Base-by-base conservation (phyloP, 2,329 filamentous ascomycete species). In the Fusarium drepaniforme region DNA sequence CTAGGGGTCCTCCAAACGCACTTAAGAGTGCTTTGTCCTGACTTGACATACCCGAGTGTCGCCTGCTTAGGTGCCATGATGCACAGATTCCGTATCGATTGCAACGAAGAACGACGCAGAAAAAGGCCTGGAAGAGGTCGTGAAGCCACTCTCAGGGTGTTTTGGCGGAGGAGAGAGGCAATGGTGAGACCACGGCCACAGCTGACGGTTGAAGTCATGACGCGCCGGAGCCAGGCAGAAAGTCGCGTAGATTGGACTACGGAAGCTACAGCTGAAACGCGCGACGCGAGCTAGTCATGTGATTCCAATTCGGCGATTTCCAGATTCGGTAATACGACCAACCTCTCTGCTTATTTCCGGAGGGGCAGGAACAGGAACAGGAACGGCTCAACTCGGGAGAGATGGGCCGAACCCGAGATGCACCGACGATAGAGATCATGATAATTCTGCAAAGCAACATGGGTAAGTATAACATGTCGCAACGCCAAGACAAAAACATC, bases 41-140 rank as follows among this genome's bases (percentile, higher is more conserved):
- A 86, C 84, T 90, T 92, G 73, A 96, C 95, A 86, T 97, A 97
- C 95, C 94, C 94, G 83, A 97, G 86, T 71, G 94, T 97, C 79
- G 93, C 91, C 85, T 97, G 95, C 82, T 94, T 95, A 51, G 85
- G 85, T 77, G 86, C 85, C 85, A 88, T 87, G 76, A 77, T 77
- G 69, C 64, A 72, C 51, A 71, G 23, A 64, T 60, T 75, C 42
- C 46, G 56, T 40, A 64, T 42, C n/a, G 59, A 60, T 59, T 61
- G 33, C 40, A 67, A 35, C 44, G 64, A 30, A 35, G 66, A 71
- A 12, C 44, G 64, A 42, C 63, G 68, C 56, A 70, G 33, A 51
- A 73, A 35, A 61, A 25, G 51, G 28, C 33, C 58, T 28, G 53
- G 66, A 30, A 37, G 37, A 70, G 64, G 42, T 57, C 62, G 66